These are phyloP conservation scores for Cucurbita ficifolia DNA, from an alignment of 306 rosid genomes.

Conservation along the genomic window DNA sequence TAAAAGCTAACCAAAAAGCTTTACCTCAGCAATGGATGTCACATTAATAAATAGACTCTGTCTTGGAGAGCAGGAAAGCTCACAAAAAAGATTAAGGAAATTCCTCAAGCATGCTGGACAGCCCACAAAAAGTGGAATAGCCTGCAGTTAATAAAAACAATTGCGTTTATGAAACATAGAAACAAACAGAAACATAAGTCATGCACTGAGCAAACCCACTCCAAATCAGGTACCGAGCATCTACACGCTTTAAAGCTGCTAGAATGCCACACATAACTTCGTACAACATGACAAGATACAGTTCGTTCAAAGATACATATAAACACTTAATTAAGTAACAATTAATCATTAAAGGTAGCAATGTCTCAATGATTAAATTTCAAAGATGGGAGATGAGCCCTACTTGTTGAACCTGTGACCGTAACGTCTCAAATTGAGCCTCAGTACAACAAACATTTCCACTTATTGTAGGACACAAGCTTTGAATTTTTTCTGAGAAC, in stretches of 20 bases:
- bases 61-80: constrained; percentile 87
- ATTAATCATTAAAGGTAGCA: neutral
- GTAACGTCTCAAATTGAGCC: constrained; percentile 64
- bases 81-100: constrained; percentile 83
- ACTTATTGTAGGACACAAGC: constrained; percentile 66
- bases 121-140: constrained; percentile 87
- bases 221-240: neutral
- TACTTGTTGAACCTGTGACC: constrained; percentile 88
- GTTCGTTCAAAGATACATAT: neutral
- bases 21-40: constrained; percentile 66
- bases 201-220: neutral
- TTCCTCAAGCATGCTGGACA: constrained; percentile 98
- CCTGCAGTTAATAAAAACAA: constrained; percentile 40
- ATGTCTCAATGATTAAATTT: neutral
- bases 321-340: neutral
- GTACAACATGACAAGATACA: neutral
- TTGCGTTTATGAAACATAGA: neutral
- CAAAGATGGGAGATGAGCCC: constrained; percentile 6
- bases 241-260: neutral
- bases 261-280: neutral
- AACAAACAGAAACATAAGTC: neutral
- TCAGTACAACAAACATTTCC: constrained; percentile 87
- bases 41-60: constrained; percentile 84
- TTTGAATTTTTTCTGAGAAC: constrained; percentile 83
- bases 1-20: constrained; percentile 12